These are phyloP conservation scores for Lachnellula arida DNA, from an alignment of 2,329 filamentous ascomycete species.

Conservation along the genomic window DNA sequence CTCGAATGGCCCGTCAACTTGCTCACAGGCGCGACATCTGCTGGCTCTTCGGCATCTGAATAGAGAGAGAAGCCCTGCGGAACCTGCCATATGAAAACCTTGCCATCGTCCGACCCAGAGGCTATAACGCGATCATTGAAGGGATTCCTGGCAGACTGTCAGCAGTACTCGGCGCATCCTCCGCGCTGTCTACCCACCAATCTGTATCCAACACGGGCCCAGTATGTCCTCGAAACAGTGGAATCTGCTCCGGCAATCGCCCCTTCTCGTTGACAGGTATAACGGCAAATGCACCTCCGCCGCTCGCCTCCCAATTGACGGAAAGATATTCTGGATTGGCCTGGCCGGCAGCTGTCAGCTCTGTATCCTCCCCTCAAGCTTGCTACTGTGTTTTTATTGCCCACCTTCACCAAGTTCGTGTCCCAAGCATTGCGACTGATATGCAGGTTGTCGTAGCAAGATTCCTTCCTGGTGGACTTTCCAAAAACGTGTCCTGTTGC, in stretches of 20 bases:
- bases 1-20: constrained; percentile 84
- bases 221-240: constrained; percentile 93
- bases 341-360: constrained; percentile 42
- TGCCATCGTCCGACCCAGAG: constrained; percentile 93
- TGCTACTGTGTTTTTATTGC: constrained; percentile 2
- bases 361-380: not conserved
- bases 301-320: constrained; percentile 97
- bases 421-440: constrained; percentile 99
- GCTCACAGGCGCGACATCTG: constrained; percentile 74
- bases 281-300: constrained; percentile 94
- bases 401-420: constrained; percentile 93
- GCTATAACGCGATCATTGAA: constrained; percentile 93
- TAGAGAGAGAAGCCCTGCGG: constrained; percentile 81
- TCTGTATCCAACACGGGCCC: constrained; percentile 95
- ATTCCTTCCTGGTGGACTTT: constrained; percentile 90
- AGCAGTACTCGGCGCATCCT: constrained; percentile 13
- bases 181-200: constrained; percentile 56
- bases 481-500: constrained; percentile 91
- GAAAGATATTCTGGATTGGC: constrained; percentile 93
- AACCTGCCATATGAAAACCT: constrained; percentile 95
- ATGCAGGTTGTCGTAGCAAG: constrained; percentile 96
- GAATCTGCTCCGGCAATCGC: constrained; percentile 86
- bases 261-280: constrained; percentile 87
- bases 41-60: constrained; percentile 77
- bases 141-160: constrained; percentile 64